Evolutionary conservation across 345 rosid genomes (phyloP), one percentile per base, ranked within the genome.

Genomic region (Bruguiera gymnorhiza): DNA sequence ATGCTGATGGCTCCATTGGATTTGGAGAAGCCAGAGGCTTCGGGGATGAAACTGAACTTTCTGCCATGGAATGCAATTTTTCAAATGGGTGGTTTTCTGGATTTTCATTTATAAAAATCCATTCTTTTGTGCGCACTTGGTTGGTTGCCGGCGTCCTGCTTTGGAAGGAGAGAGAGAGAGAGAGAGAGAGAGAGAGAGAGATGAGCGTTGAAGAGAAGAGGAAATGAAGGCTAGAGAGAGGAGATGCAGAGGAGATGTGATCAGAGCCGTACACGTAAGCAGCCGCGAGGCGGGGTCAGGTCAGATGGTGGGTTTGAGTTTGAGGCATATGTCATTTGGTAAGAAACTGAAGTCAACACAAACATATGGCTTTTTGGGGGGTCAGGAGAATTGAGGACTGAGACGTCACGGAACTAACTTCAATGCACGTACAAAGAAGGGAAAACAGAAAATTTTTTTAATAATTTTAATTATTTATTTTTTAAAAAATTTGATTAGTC

Each of bases 1-100:
- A 29, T n/a, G 73, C 18, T 31, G 75, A 56, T 10, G 79, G 71
- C 56, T 70, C 74, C 46, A 66, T 58, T 27, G 79, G 68, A 51
- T 43, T 65, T 27, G 74, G 62, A 37, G 74, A 65, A 15, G 65
- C 29, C 9, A 54, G 48, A 8, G 69, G 20, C 53, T 60, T 56
- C n/a, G 70, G 62, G 0, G 79, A 57, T 1, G 71, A 58, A 52
- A 65, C 65, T 20, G 62, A 57, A 48, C 13, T 69, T 39, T 75
- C 74, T 1, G 67, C 74, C 79, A 70, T 75, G 54, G 23, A 29
- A 7, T 1, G 27, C 30, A 54, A 32, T 0, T 19, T 36, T 36
- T 56, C 11, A 4, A 21, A 21, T 6, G 8, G 8, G 30, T 23
- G 50, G 6, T 19, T 27, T 63, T 43, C 19, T n/a, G 9, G 9